These are phyloP conservation scores for Penicillium sp. DNA, from an alignment of 2,329 filamentous ascomycete species.

Conservation along the genomic window DNA sequence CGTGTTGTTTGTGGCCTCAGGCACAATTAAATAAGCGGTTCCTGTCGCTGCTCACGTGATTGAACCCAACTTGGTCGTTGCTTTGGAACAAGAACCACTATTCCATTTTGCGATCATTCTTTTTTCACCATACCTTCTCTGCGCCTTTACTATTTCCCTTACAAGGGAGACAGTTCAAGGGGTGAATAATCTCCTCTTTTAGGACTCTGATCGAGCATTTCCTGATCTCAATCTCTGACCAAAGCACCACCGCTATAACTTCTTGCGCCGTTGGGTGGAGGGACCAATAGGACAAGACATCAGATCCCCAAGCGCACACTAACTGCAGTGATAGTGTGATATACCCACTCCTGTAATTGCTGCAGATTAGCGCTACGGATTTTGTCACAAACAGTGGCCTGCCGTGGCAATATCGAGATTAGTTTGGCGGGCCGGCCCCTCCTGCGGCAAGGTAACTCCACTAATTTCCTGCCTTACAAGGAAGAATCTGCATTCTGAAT, in stretches of 20 bases:
- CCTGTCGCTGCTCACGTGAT: conserved; percentile 1
- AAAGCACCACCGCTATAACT: neutral
- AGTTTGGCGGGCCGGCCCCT: neutral
- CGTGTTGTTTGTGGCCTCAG: conserved; percentile 11
- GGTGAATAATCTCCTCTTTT: neutral
- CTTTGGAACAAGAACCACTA: neutral
- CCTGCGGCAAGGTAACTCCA: neutral
- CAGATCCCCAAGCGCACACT: neutral
- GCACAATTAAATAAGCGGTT: conserved; percentile 13
- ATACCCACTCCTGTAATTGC: neutral
- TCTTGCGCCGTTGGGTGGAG: conserved; percentile 2
- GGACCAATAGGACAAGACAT: neutral
- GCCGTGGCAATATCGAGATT: neutral
- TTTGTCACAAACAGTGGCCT: neutral
- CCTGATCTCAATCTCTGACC: neutral
- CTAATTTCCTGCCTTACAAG: neutral
- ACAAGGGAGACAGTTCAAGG: neutral
- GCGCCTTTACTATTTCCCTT: neutral
- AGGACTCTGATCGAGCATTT: neutral
- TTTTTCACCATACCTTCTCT: neutral
- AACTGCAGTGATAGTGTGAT: conserved; percentile 6
- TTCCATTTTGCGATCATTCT: neutral
- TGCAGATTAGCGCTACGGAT: neutral
- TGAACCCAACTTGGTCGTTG: neutral
- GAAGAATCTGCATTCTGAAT: neutral